A percentile compares a stretch with the other conserved stretches of the same genome.
Conservation (phyloP, 2,329 filamentous ascomycete species). For the Gliomastix tumulicola region DNA sequence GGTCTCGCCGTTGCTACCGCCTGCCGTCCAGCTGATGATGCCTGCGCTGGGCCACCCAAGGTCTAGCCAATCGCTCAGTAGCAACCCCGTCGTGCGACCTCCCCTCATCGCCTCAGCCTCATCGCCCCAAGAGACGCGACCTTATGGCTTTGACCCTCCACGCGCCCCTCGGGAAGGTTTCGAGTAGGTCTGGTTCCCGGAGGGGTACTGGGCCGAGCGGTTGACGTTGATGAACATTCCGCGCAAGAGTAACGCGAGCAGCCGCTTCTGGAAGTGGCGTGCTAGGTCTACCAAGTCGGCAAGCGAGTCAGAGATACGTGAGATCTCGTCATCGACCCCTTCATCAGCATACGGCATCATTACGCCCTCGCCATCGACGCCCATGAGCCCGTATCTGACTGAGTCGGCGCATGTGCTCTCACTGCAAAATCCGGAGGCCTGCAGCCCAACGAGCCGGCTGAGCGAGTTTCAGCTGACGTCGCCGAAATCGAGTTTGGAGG, state of each 20-base stretch:
- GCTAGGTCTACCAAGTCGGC: slow-evolving; percentile 25
- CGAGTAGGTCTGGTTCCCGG: slow-evolving; percentile 59
- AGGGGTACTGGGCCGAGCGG: slow-evolving; percentile 58
- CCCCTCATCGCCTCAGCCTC: too few species aligned
- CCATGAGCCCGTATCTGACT: slow-evolving; percentile 35
- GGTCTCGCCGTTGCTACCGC: too few species aligned
- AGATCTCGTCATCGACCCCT: slow-evolving; percentile 1
- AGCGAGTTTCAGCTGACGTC: background rate
- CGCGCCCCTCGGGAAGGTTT: slow-evolving; percentile 44
- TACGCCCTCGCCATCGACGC: slow-evolving; percentile 2
- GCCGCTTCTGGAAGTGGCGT: slow-evolving; percentile 32
- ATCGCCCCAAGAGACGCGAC: too few species aligned
- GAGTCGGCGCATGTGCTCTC: slow-evolving; percentile 41
- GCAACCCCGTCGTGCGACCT: too few species aligned
- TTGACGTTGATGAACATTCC: slow-evolving; percentile 20
- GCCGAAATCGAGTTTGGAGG: too few species aligned
- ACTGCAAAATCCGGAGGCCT: slow-evolving; percentile 28
- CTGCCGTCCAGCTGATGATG: too few species aligned
- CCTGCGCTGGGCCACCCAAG: too few species aligned
- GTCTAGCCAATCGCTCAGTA: too few species aligned
- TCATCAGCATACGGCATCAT: background rate
- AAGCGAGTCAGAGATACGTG: slow-evolving; percentile 21
- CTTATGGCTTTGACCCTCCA: slow-evolving; percentile 40
- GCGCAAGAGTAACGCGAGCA: slow-evolving; percentile 22
- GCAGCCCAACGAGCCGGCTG: background rate